A percentile compares a stretch with the other conserved stretches of the same genome.
Conservation (phyloP, 768 basidiomycete genomes). For the Termitomyces titanicus region DNA sequence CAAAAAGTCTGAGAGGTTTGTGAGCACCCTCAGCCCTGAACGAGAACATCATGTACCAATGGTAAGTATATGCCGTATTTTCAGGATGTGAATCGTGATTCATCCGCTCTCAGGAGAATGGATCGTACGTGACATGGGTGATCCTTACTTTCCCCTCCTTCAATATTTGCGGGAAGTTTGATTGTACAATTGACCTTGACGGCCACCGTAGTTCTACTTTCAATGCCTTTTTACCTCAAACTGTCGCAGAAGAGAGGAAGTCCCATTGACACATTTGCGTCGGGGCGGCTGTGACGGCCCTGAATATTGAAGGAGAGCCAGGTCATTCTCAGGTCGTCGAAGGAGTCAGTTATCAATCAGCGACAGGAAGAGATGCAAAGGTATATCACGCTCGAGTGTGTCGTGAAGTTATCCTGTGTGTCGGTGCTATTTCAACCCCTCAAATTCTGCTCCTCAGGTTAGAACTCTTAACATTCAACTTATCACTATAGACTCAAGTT, state of each 20-base stretch:
- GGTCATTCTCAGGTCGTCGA: background rate
- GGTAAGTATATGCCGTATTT: background rate
- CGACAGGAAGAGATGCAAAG: background rate
- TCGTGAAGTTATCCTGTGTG: conserved; percentile 5
- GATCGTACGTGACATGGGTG: conserved; percentile 5
- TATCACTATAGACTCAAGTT: background rate
- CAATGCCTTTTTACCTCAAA: conserved; percentile 18
- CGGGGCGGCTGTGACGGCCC: conserved; percentile 2
- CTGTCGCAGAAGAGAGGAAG: background rate
- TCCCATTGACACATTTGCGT: conserved; percentile 12
- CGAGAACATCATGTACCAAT: background rate
- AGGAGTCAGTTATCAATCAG: background rate
- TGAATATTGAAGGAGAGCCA: background rate
- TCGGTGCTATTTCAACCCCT: conserved; percentile 7
- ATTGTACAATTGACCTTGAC: conserved; percentile 12
- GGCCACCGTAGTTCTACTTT: conserved; percentile 14
- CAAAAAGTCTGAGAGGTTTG: conserved; percentile 17
- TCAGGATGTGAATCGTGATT: background rate
- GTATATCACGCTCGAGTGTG: conserved; percentile 1
- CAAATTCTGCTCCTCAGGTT: conserved; percentile 9
- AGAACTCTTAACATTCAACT: background rate
- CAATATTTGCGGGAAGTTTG: conserved; percentile 7
- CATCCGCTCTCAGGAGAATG: background rate
- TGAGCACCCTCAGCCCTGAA: background rate
- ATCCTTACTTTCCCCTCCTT: conserved; percentile 7